Conservation (phyloP, 2,329 filamentous ascomycete genomes). For the Endothia cerciana region DNA sequence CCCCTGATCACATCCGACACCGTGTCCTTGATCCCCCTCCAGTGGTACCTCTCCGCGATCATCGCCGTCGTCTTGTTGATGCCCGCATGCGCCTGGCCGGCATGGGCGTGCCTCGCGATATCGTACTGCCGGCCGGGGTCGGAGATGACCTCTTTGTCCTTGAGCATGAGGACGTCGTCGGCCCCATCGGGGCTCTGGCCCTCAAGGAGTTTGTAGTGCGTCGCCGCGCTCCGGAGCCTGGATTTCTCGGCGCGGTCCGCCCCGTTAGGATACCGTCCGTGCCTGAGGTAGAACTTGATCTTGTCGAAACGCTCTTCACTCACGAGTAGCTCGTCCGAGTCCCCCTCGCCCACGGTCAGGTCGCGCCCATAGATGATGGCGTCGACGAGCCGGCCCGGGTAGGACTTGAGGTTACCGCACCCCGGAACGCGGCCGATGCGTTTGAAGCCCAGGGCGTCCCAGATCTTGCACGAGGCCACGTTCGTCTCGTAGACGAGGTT, state of each 20-base stretch:
- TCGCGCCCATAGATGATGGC: conserved; percentile 79
- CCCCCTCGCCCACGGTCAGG: conserved; percentile 47
- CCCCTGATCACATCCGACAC: conserved; percentile 93
- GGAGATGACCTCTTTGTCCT: conserved; percentile 95
- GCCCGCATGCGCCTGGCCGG: conserved; percentile 72
- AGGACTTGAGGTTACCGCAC: conserved; percentile 70
- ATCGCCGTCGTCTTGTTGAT: conserved; percentile 98
- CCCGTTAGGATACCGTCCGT: conserved; percentile 88
- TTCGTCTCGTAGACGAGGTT: conserved; percentile 95
- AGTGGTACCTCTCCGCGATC: conserved; percentile 93
- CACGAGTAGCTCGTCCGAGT: conserved; percentile 70
- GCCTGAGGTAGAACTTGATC: conserved; percentile 96
- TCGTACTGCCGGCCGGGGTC: conserved; percentile 90
- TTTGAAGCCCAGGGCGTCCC: conserved; percentile 92
- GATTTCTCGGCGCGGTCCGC: conserved; percentile 96
- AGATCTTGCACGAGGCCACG: conserved; percentile 85
- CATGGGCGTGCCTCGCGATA: conserved; percentile 79
- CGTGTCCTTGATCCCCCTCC: conserved; percentile 97
- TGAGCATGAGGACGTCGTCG: conserved; percentile 84
- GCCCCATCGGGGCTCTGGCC: conserved; percentile 47
- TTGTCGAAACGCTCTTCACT: conserved; percentile 98
- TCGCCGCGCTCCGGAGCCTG: conserved; percentile 88
- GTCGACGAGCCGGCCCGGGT: conserved; percentile 71
- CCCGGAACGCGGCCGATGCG: conserved; percentile 82
- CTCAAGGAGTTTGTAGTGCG: conserved; percentile 85